Evolutionary conservation across 192 early-diverging fungal genomes (phyloP).

Genomic region (Coemansia sp.): DNA sequence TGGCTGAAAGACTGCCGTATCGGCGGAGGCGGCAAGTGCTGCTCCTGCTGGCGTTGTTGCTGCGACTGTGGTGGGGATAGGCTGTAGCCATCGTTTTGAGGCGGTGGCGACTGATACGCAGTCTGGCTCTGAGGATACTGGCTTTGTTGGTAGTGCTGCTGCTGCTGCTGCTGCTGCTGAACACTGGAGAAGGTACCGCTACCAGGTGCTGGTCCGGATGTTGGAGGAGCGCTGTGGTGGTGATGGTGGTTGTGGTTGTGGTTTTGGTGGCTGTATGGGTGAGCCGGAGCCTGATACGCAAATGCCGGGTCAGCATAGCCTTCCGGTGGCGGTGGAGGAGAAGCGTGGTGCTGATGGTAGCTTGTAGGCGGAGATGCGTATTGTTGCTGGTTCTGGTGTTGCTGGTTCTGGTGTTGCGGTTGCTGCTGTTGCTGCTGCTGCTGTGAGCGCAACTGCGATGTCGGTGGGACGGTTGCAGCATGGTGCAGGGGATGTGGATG

Average conservation of each 20-base stretch:
- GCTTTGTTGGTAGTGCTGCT: background rate
- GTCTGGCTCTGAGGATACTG: slow-evolving; percentile 4
- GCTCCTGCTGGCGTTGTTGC: background rate
- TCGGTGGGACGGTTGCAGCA: slow-evolving; percentile 14
- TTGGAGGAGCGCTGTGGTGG: background rate
- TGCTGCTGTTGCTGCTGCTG: slow-evolving; percentile 16
- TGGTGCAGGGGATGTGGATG: slow-evolving; percentile 10
- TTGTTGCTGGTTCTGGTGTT: background rate
- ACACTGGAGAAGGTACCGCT: background rate
- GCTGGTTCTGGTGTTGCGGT: slow-evolving; percentile 7
- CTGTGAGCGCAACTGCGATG: slow-evolving; percentile 5
- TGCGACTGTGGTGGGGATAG: background rate
- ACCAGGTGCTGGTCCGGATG: background rate
- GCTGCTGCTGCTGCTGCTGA: background rate
- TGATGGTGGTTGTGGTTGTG: background rate
- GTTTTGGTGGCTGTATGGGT: background rate
- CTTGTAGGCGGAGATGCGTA: background rate
- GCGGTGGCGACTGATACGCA: slow-evolving; percentile 3
- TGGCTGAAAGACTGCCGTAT: slow-evolving; percentile 4
- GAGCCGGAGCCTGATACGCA: background rate
- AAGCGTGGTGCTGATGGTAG: slow-evolving; percentile 7
- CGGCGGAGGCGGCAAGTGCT: background rate
- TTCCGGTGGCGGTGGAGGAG: background rate
- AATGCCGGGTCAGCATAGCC: background rate
- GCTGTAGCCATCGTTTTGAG: background rate